Evolutionary conservation across 805 yeast genomes (phyloP), one percentile per base, ranked within the genome.

Genomic region (Kodamaea leandrae): DNA sequence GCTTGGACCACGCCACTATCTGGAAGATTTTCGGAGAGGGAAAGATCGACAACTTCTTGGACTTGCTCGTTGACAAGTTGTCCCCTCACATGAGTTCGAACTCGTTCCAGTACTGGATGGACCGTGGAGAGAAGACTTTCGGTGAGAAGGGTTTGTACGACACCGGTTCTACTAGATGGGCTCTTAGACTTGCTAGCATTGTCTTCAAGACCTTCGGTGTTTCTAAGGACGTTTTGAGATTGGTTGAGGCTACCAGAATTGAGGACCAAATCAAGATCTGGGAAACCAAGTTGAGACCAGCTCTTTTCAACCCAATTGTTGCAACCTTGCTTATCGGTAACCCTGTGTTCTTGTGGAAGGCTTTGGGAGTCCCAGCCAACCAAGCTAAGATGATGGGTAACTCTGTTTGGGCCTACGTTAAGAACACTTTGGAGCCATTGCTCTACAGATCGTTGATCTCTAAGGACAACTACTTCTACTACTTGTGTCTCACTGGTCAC

Each of bases 151-250:
- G 95, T 15, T 64, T 86, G 28, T 52, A 52, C 41, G 87, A 86
- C 53, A 86, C 93, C 5, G 95, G 95, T 0, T 83, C 86, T 20
- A 82, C 95, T 1, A 74, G 91, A 60, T 86, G 95, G 95, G 95
- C 95, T 1, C 65, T 86, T 39, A 72, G 90, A 54, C 62, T 83
- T 44, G 83, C 88, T 7, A 71, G 72, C 46, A 76, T 71, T 46
- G 66, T 84, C 2, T 84, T 86, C 66, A 64, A 65, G 21, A 37
- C 76, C 1, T 69, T 80, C 42, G 84, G 89, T 0, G 68, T 79
- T 16, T 51, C 68, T 23, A 61, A 60, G 8, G 69, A 74, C 39
- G 77, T 85, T 38, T 72, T 75, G 32, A 67, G 72, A 44, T 61
- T 86, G 14, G 81, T 90, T 55, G 50, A 62, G 7, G 72, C 84